A percentile compares a stretch with the other conserved stretches of the same genome.
Conservation (phyloP, 2,329 filamentous ascomycete species). For the Periconia sp. region DNA sequence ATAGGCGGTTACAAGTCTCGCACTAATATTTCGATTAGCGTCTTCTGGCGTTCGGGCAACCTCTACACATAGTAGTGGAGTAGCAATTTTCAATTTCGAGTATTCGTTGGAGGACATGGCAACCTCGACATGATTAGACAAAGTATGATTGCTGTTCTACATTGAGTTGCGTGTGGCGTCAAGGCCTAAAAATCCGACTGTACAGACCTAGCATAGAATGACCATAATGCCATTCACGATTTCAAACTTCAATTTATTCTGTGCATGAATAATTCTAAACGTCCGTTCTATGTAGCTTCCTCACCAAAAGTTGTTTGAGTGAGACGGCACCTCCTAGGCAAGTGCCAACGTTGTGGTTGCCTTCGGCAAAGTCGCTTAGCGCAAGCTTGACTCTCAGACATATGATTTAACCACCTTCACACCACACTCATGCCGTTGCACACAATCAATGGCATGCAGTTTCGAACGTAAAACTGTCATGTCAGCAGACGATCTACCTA, state of each 20-base stretch:
- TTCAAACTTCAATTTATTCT: no score
- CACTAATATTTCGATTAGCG: slow-evolving; percentile 28
- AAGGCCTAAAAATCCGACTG: slow-evolving; percentile 10
- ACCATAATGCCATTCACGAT: slow-evolving; percentile 12
- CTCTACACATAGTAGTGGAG: slow-evolving; percentile 25
- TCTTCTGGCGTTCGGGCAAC: slow-evolving; percentile 41
- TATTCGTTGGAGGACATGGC: slow-evolving; percentile 34
- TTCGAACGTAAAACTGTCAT: slow-evolving; percentile 3
- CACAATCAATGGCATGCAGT: no score
- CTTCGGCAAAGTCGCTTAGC: neutral
- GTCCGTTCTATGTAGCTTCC: no score
- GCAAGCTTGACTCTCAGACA: neutral
- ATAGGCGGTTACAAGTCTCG: slow-evolving; percentile 53
- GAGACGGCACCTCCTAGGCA: neutral
- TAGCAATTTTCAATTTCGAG: slow-evolving; percentile 34
- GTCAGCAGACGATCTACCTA: slow-evolving; percentile 12
- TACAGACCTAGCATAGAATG: slow-evolving; percentile 28
- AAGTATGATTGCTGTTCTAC: slow-evolving; percentile 35
- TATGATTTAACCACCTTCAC: neutral
- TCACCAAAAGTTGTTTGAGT: no score
- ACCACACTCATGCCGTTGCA: neutral
- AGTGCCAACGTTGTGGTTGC: neutral
- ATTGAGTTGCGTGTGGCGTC: slow-evolving; percentile 23
- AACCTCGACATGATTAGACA: slow-evolving; percentile 34
- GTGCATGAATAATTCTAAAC: no score